These are phyloP conservation scores for Sclerotinia glacialis DNA, from an alignment of 2,329 filamentous ascomycete species.

Conservation along the genomic window DNA sequence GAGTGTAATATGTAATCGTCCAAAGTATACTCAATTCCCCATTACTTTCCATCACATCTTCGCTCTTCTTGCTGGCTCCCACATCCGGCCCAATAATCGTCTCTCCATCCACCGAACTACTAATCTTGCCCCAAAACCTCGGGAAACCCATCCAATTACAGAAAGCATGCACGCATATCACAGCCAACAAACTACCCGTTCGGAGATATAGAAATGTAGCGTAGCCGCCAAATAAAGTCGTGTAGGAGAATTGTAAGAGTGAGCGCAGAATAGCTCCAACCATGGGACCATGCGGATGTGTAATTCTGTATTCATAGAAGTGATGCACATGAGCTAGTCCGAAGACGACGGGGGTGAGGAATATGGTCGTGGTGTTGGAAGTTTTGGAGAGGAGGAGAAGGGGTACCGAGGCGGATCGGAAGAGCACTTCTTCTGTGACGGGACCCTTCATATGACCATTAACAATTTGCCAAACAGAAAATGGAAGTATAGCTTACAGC, in stretches of 20 bases:
- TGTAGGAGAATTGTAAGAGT: constrained; percentile 82
- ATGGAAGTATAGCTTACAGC: constrained; percentile 57
- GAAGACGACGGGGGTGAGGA: constrained; percentile 83
- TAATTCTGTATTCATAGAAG: constrained; percentile 88
- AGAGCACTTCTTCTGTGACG: constrained; percentile 88
- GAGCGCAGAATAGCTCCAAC: constrained; percentile 65
- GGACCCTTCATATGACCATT: constrained; percentile 56
- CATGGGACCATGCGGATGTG: constrained; percentile 67
- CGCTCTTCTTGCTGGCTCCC: constrained; percentile 43
- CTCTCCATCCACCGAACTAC: constrained; percentile 31
- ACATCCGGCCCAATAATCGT: constrained; percentile 32
- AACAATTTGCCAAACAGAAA: not conserved
- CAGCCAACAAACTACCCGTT: constrained; percentile 75
- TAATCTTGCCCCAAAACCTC: constrained; percentile 76
- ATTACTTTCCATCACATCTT: constrained; percentile 29
- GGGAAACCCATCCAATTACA: constrained; percentile 93
- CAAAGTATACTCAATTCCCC: constrained; percentile 50
- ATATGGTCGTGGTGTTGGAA: constrained; percentile 57
- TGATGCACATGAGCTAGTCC: constrained; percentile 93
- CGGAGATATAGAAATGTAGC: constrained; percentile 85
- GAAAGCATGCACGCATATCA: constrained; percentile 76
- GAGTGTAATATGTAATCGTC: constrained; percentile 75
- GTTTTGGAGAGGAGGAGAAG: constrained; percentile 70
- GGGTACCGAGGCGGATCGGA: constrained; percentile 81
- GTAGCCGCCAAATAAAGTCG: constrained; percentile 89